Evolutionary conservation across 176 grass and related monocot species (phyloP), one percentile per base, ranked within the genome.

Genomic region (Carex parvula): DNA sequence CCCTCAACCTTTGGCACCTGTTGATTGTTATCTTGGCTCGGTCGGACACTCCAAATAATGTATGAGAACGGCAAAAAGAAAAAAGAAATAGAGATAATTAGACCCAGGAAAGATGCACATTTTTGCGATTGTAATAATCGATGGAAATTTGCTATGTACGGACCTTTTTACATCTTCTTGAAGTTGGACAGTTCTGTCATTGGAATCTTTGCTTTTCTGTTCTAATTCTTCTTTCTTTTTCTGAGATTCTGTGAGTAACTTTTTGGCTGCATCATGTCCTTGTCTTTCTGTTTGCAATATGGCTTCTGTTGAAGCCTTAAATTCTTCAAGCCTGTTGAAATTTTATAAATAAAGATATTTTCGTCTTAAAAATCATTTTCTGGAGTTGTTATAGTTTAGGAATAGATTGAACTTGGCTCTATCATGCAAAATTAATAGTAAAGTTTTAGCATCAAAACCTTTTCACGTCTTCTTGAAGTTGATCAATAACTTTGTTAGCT

Each of bases 261-360:
- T 82, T 50, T 82, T 82, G 8, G 80, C 59, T 46, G 41, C 41
- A 64, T 82, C 80, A 65, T 82, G 61, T 26, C 44, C 61, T 82
- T 94, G 92, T 57, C 79, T 83, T 86, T 91, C 92, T 7, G 87
- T 74, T 86, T 87, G 85, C 85, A 94, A 80, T 81, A 89, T 79
- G 67, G 72, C 89, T 77, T 94, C 89, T 20, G 83, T 41, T 87
- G 80, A 82, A 87, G 81, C 78, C 84, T 90, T 71, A 83, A 60
- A 65, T 61, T 98, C 95, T 91, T 98, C 95, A 86, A 98, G 79
- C 84, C 92, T 98, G 83, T 57, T 68, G 83, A 5, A 67, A 84
- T 50, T 66, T 26, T 60, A 68, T 26, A 62, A 5, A 18, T 39
- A 56, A 75, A 83, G 41, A 60, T 87, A 76, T 29, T 87, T 89